These are phyloP conservation scores for Tulasnella sp. DNA, from an alignment of 768 basidiomycete genomes.

Conservation along the genomic window DNA sequence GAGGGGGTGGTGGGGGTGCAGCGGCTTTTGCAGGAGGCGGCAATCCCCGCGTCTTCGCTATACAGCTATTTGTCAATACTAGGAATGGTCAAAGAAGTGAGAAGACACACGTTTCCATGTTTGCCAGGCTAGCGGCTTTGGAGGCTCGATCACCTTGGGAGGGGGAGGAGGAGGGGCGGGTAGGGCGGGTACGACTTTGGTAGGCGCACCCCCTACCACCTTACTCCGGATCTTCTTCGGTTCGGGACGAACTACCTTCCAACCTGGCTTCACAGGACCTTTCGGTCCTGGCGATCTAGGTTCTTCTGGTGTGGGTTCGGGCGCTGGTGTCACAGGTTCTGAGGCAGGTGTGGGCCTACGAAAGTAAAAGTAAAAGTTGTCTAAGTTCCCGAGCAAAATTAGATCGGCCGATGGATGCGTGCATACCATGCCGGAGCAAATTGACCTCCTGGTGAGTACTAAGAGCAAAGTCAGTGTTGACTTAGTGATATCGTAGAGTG, in stretches of 20 bases:
- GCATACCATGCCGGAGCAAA: slow-evolving; percentile 1
- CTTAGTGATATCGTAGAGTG: background rate
- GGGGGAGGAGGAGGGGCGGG: too few relatives aligned
- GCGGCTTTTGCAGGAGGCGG: too few relatives aligned
- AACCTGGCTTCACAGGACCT: background rate
- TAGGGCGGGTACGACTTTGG: too few relatives aligned
- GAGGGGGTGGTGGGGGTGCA: too few relatives aligned
- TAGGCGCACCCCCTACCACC: too few relatives aligned
- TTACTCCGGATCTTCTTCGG: background rate
- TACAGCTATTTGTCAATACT: too few relatives aligned
- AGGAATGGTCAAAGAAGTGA: too few relatives aligned
- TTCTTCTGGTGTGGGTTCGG: background rate
- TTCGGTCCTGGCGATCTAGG: background rate
- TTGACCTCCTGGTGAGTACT: background rate
- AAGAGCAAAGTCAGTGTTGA: background rate
- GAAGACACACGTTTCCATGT: too few relatives aligned
- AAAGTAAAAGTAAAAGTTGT: background rate
- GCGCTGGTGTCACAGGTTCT: background rate
- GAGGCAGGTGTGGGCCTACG: background rate
- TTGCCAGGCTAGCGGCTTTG: too few relatives aligned
- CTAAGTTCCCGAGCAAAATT: background rate
- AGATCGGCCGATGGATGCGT: background rate
- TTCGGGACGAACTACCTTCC: background rate
- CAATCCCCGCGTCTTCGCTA: too few relatives aligned
- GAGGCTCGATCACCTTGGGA: too few relatives aligned